Evolutionary conservation across 1,284 basidiomycete species (phyloP), one percentile per base, ranked within the genome.

Genomic region (Ceratobasidium sp.): DNA sequence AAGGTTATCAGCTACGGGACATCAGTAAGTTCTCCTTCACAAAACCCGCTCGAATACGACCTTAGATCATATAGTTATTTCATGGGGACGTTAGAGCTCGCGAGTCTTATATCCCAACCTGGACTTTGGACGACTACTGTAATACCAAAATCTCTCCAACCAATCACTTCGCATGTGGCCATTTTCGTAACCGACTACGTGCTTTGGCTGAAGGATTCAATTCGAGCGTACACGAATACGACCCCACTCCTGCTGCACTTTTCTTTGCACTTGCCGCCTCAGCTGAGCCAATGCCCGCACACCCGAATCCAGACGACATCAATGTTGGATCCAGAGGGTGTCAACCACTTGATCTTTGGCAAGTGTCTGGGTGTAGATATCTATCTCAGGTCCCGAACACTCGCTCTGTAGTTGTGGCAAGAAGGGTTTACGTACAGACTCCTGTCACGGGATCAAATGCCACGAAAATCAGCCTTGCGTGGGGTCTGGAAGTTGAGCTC

Each of bases 241-340:
- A 89, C 78, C 83, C 84, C 16, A 78, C 85, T 1, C 80, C 84
- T 18, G 88, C 92, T 3, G 85, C 92, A 9, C 81, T 93, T 34
- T 85, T 88, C 75, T 93, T 93, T 83, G 91, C 93, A 85, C 82
- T 88, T 43, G 87, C 88, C 1, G 92, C 91, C 14, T 89, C 90
- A 0, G 90, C 91, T 1, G 83, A 85, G 57, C 76, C 82, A 77
- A 79, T 30, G 84, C 86, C 72, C 85, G 86, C 64, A 83, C 85
- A 32, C 77, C 82, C 1, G 84, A 88, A 77, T 76, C 8, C 8
- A 28, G 26, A 6, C 4, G 6, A 23, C 26, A 9, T 26, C 4
- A 23, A 50, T 6, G 8, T n/a, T n/a, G 48, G 48, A 50, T 28
- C 26, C 18, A 23, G 4, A 2, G 21, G 8, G 2, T 50, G 48